Base-by-base conservation (phyloP, 2,329 filamentous ascomycete species). In the Nemania abortiva region DNA sequence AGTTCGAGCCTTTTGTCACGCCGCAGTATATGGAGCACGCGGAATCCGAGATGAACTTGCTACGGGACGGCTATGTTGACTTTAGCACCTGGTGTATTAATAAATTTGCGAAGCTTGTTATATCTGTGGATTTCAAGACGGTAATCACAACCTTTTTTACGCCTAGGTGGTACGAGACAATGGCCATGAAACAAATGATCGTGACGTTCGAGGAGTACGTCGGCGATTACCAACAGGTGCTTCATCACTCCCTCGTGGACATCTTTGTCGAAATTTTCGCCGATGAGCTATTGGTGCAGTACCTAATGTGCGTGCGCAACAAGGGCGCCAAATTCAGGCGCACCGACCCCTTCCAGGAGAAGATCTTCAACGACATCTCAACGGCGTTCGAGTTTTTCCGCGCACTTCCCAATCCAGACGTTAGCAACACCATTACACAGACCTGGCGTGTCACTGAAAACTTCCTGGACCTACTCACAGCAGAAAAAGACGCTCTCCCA, bases 151-250 rank as follows among this genome's bases (percentile, higher is more conserved):
- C 96, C 72, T 95, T 98, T 83, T 99, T 98, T 84, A 98, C 95
- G 0, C 86, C 90, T 9, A 89, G 89, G 71, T 99, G 96, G 96
- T 99, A 99, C 82, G 84, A 87, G 50, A 89, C 90, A 76, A 94
- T 91, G 49, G 91, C 92, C 65, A 95, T 99, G 89, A 94, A 94
- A 76, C 93, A 95, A 75, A 97, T 99, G 84, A 92, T 94, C 55
- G 93, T 92, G 29, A 99, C 96, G 0, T 95, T 99, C 78, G 93
- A 97, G 74, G 96, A 98, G 82, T 99, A 99, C 82, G 88, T 98
- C 74, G 83, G 87, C 77, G 95, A 99, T 82, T 98, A 98, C 84
- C 88, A 90, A 68, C 86, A 89, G 61, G 92, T 97, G 22, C 87
- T 98, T 34, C 94, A 98, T 82, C 91, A 93, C 73, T 94, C 92